Conservation (phyloP, 1,139 yeast genomes). For the Blastobotrys apis region DNA sequence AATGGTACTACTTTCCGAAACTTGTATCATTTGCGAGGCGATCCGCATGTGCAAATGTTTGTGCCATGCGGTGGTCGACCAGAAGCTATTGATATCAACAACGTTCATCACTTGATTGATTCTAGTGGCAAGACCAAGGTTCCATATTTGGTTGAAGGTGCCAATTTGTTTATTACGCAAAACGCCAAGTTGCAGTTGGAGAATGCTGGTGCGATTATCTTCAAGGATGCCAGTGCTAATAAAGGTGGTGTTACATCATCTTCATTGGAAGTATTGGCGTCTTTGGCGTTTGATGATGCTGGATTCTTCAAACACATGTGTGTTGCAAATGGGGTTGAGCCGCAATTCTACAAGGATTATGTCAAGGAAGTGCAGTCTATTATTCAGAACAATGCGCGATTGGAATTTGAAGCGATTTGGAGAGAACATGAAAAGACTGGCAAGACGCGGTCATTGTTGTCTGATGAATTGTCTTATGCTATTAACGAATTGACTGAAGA, state of each 20-base stretch:
- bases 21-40: constrained; percentile 74
- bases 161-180: constrained; percentile 91
- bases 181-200: constrained; percentile 85
- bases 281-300: constrained; percentile 83
- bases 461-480: constrained; percentile 80
- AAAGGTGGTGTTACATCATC: constrained; percentile 99
- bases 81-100: constrained; percentile 86
- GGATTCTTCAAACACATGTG: constrained; percentile 77
- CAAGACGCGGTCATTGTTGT: constrained; percentile 67
- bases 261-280: constrained; percentile 90
- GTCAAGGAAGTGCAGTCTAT: constrained; percentile 78
- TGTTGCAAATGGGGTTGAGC: constrained; percentile 46
- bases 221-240: constrained; percentile 95
- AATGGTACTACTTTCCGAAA: constrained; percentile 94
- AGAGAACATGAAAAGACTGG: constrained; percentile 63
- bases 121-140: constrained; percentile 73
- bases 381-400: constrained; percentile 70
- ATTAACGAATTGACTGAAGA: constrained; percentile 90
- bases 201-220: constrained; percentile 77
- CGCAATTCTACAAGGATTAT: constrained; percentile 73
- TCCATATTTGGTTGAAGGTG: constrained; percentile 95
- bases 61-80: constrained; percentile 99
- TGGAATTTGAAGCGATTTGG: constrained; percentile 89
- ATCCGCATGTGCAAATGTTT: constrained; percentile 66
- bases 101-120: constrained; percentile 69